Conservation (phyloP, 1,139 yeast species). For the Saccharomyces hybrid region DNA sequence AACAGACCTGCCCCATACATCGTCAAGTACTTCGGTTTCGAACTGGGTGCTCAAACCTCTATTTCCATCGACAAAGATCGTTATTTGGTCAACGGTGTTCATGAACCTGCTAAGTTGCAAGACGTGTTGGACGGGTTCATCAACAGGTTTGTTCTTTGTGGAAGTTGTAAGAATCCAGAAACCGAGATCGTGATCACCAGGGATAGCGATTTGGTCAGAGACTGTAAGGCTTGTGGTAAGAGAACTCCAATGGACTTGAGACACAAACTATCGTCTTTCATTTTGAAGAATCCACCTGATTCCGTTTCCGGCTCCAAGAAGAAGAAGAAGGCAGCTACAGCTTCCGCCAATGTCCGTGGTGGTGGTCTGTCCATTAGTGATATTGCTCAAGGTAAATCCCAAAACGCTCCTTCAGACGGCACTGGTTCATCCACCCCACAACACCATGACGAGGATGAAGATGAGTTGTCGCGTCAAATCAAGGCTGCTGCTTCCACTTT, state of each 20-base stretch:
- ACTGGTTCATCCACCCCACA: constrained; percentile 28
- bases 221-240: constrained; percentile 98
- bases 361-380: constrained; percentile 78
- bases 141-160: constrained; percentile 86
- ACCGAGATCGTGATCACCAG: constrained; percentile 81
- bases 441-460: constrained; percentile 54
- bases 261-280: constrained; percentile 79
- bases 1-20: constrained; percentile 89
- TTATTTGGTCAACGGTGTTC: constrained; percentile 90
- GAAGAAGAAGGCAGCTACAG: constrained; percentile 76
- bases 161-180: constrained; percentile 94
- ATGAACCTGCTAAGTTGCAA: constrained; percentile 83
- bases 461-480: constrained; percentile 69
- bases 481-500: constrained; percentile 78
- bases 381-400: constrained; percentile 55
- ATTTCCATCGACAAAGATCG: constrained; percentile 76
- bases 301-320: constrained; percentile 45
- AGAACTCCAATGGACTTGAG: constrained; percentile 77
- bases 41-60: constrained; percentile 92
- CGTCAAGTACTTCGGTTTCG: constrained; percentile 91
- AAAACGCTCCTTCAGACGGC: constrained; percentile 28
- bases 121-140: constrained; percentile 93
- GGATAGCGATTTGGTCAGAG: constrained; percentile 73
- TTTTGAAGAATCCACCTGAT: constrained; percentile 87
- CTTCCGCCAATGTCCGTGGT: constrained; percentile 85